Evolutionary conservation across 768 basidiomycete species (phyloP).

Genomic region (Phlebiopsis gigantea): DNA sequence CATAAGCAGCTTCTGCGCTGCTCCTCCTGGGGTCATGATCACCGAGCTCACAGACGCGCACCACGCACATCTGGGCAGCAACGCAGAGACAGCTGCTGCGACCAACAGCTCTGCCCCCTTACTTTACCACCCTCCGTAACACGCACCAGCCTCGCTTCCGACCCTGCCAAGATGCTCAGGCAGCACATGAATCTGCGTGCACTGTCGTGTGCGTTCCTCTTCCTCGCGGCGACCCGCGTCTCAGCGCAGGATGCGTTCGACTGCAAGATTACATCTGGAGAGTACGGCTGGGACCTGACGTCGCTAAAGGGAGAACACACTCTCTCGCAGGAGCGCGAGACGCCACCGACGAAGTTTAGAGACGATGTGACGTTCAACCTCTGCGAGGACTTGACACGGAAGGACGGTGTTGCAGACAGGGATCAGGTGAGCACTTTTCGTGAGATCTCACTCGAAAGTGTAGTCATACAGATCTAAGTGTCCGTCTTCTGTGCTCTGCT

Average conservation of each 20-base stretch:
- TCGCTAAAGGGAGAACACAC: constrained; percentile 46
- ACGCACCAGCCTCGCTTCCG: neutral
- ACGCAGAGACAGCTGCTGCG: constrained; percentile 1
- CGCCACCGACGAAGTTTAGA: constrained; percentile 58
- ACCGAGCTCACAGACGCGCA: neutral
- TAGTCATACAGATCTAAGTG: neutral
- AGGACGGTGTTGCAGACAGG: constrained; percentile 39
- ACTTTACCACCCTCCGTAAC: neutral
- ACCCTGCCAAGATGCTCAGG: neutral
- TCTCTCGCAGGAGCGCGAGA: constrained; percentile 39
- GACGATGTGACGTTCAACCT: constrained; percentile 64
- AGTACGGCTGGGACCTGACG: constrained; percentile 55
- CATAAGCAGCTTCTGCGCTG: constrained; percentile 8
- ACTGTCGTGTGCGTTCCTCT: constrained; percentile 8
- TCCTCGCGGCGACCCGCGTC: constrained; percentile 15
- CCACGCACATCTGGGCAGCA: constrained; percentile 1
- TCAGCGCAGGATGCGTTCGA: constrained; percentile 41
- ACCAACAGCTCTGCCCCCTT: neutral
- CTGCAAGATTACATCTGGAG: constrained; percentile 42
- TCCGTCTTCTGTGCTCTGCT: neutral
- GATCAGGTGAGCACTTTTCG: constrained; percentile 58
- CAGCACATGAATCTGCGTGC: neutral
- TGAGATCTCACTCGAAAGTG: neutral
- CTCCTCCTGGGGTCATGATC: constrained; percentile 14
- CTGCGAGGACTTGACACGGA: constrained; percentile 50